A percentile compares a stretch with the other conserved stretches of the same genome.
phyloP scores from a whole-genome alignment of 805 yeast genomes.

The Metschnikowia koreensis region DNA sequence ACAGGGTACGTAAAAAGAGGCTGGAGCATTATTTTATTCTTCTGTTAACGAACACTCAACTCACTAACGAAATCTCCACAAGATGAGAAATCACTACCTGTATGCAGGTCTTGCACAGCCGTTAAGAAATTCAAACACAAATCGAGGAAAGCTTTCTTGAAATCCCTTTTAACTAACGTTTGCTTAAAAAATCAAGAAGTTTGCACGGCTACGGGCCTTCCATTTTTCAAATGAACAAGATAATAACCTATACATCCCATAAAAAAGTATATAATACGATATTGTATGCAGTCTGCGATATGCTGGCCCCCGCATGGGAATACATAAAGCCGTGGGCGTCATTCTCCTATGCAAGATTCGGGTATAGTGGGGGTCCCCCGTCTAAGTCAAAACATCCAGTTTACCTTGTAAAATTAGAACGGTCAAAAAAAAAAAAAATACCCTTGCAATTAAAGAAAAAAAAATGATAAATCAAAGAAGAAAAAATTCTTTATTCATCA shows the following conservation, averaged over 20 bases:
- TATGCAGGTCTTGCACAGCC: neutral
- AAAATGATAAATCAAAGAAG: too few relatives aligned
- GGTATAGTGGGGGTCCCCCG: neutral
- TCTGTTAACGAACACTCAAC: neutral
- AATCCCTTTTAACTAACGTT: too few relatives aligned
- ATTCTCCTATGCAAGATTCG: neutral
- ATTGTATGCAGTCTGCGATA: neutral
- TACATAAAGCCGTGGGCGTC: neutral
- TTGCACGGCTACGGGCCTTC: too few relatives aligned
- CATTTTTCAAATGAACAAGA: too few relatives aligned
- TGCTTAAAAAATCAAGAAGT: neutral
- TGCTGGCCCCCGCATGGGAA: neutral
- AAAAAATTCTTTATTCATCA: too few relatives aligned
- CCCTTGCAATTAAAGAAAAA: neutral
- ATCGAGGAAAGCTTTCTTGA: neutral
- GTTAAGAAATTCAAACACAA: too few relatives aligned
- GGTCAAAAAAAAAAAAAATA: neutral
- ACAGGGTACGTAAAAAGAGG: constrained; percentile 17
- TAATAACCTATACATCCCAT: too few relatives aligned
- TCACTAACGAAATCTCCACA: neutral
- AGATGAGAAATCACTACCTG: neutral
- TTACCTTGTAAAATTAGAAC: neutral
- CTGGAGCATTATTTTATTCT: constrained; percentile 2
- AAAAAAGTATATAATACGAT: neutral
- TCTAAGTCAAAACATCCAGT: neutral